phyloP scores from a whole-genome alignment of 176 grass and related monocot species.

The Thalia dealbata region DNA sequence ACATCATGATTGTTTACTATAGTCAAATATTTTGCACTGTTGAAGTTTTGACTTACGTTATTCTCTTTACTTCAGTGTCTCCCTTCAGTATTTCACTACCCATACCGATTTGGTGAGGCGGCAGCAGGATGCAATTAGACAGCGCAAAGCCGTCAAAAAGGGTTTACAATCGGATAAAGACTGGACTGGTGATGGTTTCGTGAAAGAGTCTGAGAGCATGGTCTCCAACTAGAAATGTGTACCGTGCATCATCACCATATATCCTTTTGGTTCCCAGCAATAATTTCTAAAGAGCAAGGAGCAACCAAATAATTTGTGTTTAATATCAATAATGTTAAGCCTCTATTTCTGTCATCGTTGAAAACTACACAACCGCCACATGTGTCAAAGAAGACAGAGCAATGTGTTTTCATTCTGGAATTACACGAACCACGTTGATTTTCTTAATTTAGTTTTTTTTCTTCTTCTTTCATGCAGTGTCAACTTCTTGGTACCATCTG shows the following conservation, averaged over 20 bases:
- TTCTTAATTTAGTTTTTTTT: no score
- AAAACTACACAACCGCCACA: no score
- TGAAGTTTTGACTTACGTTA: background rate
- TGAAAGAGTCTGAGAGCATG: slow-evolving; percentile 89
- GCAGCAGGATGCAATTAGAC: slow-evolving; percentile 71
- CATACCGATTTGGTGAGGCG: slow-evolving; percentile 79
- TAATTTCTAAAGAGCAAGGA: background rate
- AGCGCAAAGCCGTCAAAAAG: slow-evolving; percentile 62
- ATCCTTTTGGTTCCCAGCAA: background rate
- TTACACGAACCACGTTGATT: no score
- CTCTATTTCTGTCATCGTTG: no score
- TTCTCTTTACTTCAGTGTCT: slow-evolving; percentile 34
- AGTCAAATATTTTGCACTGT: background rate
- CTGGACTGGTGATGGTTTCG: slow-evolving; percentile 97
- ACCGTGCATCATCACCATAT: background rate
- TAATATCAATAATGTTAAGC: no score
- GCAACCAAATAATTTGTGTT: no score
- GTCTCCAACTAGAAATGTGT: slow-evolving; percentile 56
- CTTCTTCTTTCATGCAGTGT: no score
- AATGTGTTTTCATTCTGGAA: no score
- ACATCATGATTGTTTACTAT: background rate
- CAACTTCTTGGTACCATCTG: no score
- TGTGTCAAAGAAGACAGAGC: no score
- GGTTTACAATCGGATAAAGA: slow-evolving; percentile 89
- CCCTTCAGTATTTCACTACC: slow-evolving; percentile 83